A percentile compares a stretch with the other conserved stretches of the same genome.
Conservation (phyloP, 345 rosid species). For the Viola odorata region DNA sequence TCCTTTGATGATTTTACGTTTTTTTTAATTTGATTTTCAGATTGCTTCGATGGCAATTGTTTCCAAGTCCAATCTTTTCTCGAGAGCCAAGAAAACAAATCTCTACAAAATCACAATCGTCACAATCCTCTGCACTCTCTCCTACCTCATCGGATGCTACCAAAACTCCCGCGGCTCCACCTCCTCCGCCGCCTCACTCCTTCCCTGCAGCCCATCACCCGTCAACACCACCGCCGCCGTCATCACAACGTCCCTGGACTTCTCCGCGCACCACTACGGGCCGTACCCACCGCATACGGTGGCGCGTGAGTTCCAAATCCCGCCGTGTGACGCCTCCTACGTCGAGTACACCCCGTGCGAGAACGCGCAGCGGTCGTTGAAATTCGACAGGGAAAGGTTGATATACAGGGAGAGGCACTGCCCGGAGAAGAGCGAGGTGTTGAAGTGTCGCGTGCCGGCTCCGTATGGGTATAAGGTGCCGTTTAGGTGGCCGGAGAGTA, state of each 20-base stretch:
- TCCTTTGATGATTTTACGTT: neutral
- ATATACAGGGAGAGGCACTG: slow-evolving; percentile 84
- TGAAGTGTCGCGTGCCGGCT: slow-evolving; percentile 70
- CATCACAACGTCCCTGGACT: slow-evolving; percentile 33
- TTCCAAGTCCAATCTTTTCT: neutral
- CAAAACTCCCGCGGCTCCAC: slow-evolving; percentile 26
- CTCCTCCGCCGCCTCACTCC: slow-evolving; percentile 6
- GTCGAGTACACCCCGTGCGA: slow-evolving; percentile 81
- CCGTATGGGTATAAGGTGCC: slow-evolving; percentile 73
- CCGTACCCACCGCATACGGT: slow-evolving; percentile 34
- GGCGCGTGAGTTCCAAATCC: slow-evolving; percentile 41
- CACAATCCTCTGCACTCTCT: slow-evolving; percentile 42
- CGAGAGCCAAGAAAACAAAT: slow-evolving; percentile 39
- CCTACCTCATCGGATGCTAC: slow-evolving; percentile 52
- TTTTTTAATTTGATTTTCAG: neutral
- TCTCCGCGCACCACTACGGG: slow-evolving; percentile 48
- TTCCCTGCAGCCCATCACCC: neutral
- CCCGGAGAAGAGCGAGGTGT: slow-evolving; percentile 40
- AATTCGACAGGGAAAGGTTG: slow-evolving; percentile 45
- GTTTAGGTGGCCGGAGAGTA: slow-evolving; percentile 82
- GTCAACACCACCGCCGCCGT: neutral
- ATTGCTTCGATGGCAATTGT: slow-evolving; percentile 12
- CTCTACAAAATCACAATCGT: slow-evolving; percentile 37
- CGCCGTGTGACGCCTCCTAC: slow-evolving; percentile 44
- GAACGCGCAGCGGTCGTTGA: slow-evolving; percentile 49